Percentiles rank a stretch among this genome's conserved stretches.
phyloP scores from a whole-genome alignment of 1,139 yeast genomes.

The Kurtzmaniella quercitrusa region DNA sequence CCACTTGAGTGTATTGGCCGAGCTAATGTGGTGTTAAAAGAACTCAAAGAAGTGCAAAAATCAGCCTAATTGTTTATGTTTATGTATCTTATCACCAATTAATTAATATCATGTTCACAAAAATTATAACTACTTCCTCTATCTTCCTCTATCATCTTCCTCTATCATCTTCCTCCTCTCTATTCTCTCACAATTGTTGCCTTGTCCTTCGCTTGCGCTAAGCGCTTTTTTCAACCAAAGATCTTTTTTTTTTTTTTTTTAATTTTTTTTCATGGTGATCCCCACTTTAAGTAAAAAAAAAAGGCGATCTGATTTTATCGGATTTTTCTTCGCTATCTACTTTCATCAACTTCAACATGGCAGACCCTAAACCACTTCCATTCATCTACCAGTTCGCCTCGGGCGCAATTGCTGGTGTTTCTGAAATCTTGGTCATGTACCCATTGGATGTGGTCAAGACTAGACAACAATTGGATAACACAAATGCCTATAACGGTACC shows the following conservation, averaged over 20 bases:
- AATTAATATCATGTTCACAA: no score
- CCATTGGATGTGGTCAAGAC: conserved; percentile 98
- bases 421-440: conserved; percentile 96
- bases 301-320: neutral
- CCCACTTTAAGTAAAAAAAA: conserved; percentile 1
- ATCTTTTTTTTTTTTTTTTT: neutral
- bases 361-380: conserved; percentile 49
- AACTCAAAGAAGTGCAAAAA: no score
- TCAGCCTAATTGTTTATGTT: no score
- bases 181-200: no score
- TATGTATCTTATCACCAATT: no score
- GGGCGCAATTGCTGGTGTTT: conserved; percentile 97
- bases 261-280: neutral
- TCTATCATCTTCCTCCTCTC: no score
- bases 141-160: no score
- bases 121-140: no score
- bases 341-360: conserved; percentile 15
- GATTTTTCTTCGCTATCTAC: neutral
- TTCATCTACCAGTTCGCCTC: conserved; percentile 86
- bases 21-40: no score
- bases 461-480: conserved; percentile 82
- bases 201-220: no score
- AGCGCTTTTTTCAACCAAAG: no score
- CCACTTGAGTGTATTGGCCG: no score
- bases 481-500: conserved; percentile 74